Percentiles rank a stretch among this genome's conserved stretches.
Conservation (phyloP, 2,329 filamentous ascomycete genomes). For the Neurospora sp. region DNA sequence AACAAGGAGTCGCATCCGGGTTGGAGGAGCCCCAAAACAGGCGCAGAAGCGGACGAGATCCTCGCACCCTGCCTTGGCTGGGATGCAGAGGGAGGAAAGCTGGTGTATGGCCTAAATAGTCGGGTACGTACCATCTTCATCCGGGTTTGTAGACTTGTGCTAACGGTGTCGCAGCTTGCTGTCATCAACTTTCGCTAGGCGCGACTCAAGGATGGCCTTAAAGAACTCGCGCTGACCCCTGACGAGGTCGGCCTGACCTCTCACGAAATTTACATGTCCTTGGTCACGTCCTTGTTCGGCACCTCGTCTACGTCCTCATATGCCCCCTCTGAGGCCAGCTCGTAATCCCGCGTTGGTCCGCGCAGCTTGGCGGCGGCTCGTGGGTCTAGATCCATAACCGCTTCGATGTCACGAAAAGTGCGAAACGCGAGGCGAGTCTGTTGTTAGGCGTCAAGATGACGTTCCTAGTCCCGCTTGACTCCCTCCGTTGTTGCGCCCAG, state of each 20-base stretch:
- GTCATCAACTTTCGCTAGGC: constrained; percentile 23
- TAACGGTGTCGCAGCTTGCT: constrained; percentile 19
- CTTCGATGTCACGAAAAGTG: neutral
- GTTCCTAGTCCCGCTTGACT: neutral
- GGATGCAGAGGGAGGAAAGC: constrained; percentile 51
- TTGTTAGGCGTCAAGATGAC: neutral
- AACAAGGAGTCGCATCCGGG: constrained; percentile 43
- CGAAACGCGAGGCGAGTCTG: neutral
- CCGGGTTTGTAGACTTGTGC: neutral
- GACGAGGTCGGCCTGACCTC: neutral
- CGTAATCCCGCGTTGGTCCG: neutral
- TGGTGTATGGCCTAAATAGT: constrained; percentile 55
- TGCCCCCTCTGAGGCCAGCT: neutral
- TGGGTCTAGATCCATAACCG: neutral
- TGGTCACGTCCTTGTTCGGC: neutral
- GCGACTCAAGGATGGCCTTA: constrained; percentile 1
- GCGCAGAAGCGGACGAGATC: constrained; percentile 45
- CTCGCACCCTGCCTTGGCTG: constrained; percentile 53
- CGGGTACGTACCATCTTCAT: constrained; percentile 37
- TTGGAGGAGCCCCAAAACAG: constrained; percentile 47
- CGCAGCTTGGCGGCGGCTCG: neutral
- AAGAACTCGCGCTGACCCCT: neutral
- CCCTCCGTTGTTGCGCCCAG: neutral
- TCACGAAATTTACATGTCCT: neutral
- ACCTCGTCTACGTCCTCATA: neutral